Evolutionary conservation across 2,329 filamentous ascomycete species (phyloP).

Genomic region (Colletotrichum trifolii): DNA sequence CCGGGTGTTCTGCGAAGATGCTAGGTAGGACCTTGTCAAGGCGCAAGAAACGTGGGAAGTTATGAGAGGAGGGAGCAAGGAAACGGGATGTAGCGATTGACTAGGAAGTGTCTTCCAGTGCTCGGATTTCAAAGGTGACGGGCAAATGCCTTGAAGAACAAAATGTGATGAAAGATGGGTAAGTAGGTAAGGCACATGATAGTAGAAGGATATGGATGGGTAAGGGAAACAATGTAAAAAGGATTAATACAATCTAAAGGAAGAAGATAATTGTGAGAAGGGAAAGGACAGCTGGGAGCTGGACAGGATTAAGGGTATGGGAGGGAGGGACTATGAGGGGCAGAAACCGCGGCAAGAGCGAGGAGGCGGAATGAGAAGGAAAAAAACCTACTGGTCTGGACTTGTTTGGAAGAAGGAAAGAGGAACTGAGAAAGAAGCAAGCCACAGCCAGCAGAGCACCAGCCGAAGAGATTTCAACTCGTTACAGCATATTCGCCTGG

Average conservation of each 20-base stretch:
- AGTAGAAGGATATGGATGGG: conserved; percentile 1
- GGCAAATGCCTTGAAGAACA: not conserved
- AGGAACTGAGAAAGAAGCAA: conserved; percentile 4
- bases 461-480: too few species aligned
- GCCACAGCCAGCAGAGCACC: too few species aligned
- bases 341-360: conserved; percentile 7
- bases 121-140: not conserved
- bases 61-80: not conserved
- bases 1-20: conserved; percentile 17
- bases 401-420: conserved; percentile 8
- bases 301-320: conserved; percentile 18
- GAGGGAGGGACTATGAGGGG: conserved; percentile 29
- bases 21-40: conserved; percentile 33
- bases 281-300: not conserved
- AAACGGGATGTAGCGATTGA: conserved; percentile 14
- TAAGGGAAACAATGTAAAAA: not conserved
- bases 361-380: conserved; percentile 16
- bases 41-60: conserved; percentile 15
- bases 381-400: conserved; percentile 23
- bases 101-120: conserved; percentile 5
- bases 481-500: too few species aligned
- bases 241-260: conserved; percentile 2
- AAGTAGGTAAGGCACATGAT: not conserved
- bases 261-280: not conserved
- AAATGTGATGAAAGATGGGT: not conserved